Percentiles rank a stretch among this genome's conserved stretches.
Conservation (phyloP, 257 asterid genomes). For the Haberlea rhodopensis region DNA sequence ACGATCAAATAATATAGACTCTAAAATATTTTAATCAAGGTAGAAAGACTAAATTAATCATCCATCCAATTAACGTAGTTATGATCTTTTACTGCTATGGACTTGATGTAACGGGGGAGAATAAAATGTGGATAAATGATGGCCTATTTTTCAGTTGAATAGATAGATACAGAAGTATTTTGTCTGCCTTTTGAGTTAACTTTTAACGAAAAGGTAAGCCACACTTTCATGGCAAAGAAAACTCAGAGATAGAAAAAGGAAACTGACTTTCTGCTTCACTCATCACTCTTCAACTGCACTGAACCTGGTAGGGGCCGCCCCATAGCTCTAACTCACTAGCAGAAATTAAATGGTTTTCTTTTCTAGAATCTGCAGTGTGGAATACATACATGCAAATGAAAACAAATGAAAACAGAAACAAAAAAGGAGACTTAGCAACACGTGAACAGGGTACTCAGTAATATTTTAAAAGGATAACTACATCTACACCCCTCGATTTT, state of each 20-base stretch:
- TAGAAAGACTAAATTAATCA: not conserved
- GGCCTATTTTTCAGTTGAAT: not conserved
- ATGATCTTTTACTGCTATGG: too few species aligned
- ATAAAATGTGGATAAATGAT: not conserved
- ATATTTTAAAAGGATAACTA: too few species aligned
- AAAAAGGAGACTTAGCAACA: too few species aligned
- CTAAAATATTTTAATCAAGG: not conserved
- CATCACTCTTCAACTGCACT: conserved; percentile 4
- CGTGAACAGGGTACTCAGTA: not conserved
- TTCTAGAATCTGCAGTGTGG: too few species aligned
- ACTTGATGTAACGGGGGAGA: not conserved
- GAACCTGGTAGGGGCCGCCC: conserved; percentile 43
- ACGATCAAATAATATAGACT: too few species aligned
- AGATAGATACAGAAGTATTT: not conserved
- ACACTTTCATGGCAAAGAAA: conserved; percentile 14
- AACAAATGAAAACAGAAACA: too few species aligned
- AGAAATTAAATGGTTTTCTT: conserved; percentile 15
- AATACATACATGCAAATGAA: conserved; percentile 16
- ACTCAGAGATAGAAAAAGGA: conserved; percentile 20
- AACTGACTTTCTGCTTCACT: conserved; percentile 19
- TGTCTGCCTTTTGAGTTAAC: conserved; percentile 5
- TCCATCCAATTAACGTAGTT: too few species aligned
- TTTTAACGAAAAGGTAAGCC: conserved; percentile 15
- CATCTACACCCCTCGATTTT: too few species aligned
- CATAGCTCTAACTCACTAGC: conserved; percentile 10